Conservation (phyloP, 2,329 filamentous ascomycete genomes). For the Clarireedia homoeocarpa region DNA sequence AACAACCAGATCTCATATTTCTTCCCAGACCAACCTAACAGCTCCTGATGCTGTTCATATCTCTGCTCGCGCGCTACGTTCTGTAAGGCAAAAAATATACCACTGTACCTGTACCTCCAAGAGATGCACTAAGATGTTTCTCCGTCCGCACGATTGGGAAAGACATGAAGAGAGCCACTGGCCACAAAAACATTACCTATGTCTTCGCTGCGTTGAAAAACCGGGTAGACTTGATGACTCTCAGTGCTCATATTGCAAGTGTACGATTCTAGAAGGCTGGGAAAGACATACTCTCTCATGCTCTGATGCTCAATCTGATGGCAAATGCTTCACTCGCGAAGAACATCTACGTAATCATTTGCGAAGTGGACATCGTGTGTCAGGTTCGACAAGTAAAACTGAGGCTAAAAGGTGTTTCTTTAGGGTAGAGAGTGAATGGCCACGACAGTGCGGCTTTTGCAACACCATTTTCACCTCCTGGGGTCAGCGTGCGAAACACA, state of each 20-base stretch:
- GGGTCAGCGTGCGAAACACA: neutral
- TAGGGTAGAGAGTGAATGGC: neutral
- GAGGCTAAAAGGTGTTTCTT: neutral
- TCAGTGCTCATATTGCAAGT: neutral
- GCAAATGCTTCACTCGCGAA: neutral
- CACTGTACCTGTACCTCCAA: no score
- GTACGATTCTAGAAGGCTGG: neutral
- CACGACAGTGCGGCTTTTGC: neutral
- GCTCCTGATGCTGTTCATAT: no score
- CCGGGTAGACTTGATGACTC: neutral
- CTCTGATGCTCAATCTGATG: neutral
- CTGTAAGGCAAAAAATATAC: no score
- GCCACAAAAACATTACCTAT: neutral
- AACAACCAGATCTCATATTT: no score
- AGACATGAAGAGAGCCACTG: neutral
- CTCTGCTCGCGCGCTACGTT: no score
- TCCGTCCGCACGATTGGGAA: neutral
- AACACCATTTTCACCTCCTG: neutral
- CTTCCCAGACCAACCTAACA: no score
- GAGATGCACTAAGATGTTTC: no score
- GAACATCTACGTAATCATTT: neutral
- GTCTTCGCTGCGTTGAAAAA: neutral
- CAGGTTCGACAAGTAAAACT: neutral
- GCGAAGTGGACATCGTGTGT: neutral
- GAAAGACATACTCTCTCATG: neutral